Percentiles rank a stretch among this genome's conserved stretches.
phyloP scores from a whole-genome alignment of 2,329 filamentous ascomycete species.

The Teratosphaeria viscida region DNA sequence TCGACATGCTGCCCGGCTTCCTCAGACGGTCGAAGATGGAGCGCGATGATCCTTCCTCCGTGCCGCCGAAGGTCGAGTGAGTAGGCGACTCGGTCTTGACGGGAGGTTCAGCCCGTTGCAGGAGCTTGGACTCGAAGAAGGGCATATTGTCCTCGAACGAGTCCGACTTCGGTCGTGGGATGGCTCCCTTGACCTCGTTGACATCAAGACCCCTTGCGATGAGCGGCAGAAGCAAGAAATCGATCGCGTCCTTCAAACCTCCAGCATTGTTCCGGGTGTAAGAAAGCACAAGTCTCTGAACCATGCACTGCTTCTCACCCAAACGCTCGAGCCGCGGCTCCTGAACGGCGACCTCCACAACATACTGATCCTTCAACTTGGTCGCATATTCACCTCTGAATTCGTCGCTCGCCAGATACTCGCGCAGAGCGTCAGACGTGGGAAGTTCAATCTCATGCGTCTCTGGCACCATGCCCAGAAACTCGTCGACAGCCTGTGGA shows the following conservation, averaged over 20 bases:
- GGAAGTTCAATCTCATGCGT: constrained; percentile 83
- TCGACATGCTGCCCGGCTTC: constrained; percentile 89
- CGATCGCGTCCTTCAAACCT: constrained; percentile 87
- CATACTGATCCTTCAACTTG: constrained; percentile 84
- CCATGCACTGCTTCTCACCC: constrained; percentile 31
- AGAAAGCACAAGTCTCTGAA: constrained; percentile 38
- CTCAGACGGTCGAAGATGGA: constrained; percentile 84
- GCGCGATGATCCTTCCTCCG: constrained; percentile 65
- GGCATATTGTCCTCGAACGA: constrained; percentile 95
- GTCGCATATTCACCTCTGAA: constrained; percentile 70
- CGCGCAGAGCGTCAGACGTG: constrained; percentile 62
- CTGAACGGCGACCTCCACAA: constrained; percentile 73
- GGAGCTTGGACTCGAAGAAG: constrained; percentile 92
- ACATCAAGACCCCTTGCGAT: constrained; percentile 83
- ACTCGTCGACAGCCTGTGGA: constrained; percentile 89
- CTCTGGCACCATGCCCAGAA: constrained; percentile 95
- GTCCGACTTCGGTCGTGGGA: constrained; percentile 95
- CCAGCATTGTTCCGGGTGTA: constrained; percentile 97
- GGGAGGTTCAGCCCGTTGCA: constrained; percentile 80
- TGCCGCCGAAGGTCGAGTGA: constrained; percentile 61
- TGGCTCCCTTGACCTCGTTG: constrained; percentile 80
- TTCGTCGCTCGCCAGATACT: constrained; percentile 70
- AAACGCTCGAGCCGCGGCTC: constrained; percentile 33
- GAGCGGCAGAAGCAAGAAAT: constrained; percentile 79
- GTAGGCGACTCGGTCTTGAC: constrained; percentile 77